A percentile compares a stretch with the other conserved stretches of the same genome.
These are phyloP conservation scores for Metschnikowia cubensis DNA, from an alignment of 805 yeast species.

Conservation along the genomic window DNA sequence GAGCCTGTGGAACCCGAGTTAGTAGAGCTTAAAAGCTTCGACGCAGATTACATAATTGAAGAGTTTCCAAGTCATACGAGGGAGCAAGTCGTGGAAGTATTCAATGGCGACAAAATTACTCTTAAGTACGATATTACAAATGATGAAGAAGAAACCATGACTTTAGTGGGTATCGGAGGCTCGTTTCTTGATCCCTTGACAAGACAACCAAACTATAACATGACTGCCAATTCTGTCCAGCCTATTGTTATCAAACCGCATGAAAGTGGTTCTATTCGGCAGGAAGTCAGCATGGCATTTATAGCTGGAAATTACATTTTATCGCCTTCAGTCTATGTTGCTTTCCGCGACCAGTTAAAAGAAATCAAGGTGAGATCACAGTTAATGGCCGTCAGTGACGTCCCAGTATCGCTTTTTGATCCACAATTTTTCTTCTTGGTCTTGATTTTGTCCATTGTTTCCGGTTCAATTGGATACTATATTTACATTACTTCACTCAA, in stretches of 20 bases:
- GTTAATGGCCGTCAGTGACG: constrained; percentile 56
- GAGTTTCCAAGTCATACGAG: constrained; percentile 40
- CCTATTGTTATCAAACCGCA: constrained; percentile 53
- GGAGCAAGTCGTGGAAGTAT: constrained; percentile 39
- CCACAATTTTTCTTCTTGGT: constrained; percentile 69
- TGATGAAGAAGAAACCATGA: constrained; percentile 45
- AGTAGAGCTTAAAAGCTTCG: constrained; percentile 29
- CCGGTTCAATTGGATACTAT: constrained; percentile 37
- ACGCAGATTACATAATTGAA: constrained; percentile 46
- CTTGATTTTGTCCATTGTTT: constrained; percentile 37
- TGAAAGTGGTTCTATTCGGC: constrained; percentile 47
- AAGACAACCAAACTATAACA: constrained; percentile 51
- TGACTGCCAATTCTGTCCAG: constrained; percentile 62
- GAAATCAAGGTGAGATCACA: constrained; percentile 56
- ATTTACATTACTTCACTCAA: constrained; percentile 41
- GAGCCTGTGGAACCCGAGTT: constrained; percentile 7
- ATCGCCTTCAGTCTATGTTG: constrained; percentile 56
- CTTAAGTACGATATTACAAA: constrained; percentile 52
- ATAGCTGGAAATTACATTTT: constrained; percentile 54
- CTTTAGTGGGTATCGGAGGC: constrained; percentile 69
- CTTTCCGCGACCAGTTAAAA: constrained; percentile 47
- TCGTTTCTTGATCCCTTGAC: constrained; percentile 51
- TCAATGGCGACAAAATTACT: constrained; percentile 50
- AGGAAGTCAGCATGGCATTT: constrained; percentile 56
- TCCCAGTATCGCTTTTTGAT: constrained; percentile 63